Percentiles rank a stretch among this genome's conserved stretches.
These are phyloP conservation scores for Dioscorea dumetorum DNA, from an alignment of 106 monocot genomes.

Conservation along the genomic window DNA sequence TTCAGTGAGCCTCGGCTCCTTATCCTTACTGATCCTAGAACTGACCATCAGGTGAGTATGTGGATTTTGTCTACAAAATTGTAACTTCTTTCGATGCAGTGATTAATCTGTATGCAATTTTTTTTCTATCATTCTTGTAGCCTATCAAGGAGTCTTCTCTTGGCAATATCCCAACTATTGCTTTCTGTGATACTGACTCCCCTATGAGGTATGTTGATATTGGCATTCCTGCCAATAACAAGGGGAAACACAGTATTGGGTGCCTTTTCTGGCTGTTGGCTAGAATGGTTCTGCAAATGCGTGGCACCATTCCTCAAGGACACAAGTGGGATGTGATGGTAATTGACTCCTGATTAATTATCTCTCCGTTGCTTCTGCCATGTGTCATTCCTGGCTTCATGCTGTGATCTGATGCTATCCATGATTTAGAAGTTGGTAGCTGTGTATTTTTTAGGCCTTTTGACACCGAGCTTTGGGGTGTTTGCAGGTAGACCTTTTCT, in stretches of 20 bases:
- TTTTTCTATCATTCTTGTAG: constrained; percentile 10
- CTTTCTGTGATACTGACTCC: constrained; percentile 69
- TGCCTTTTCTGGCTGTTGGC: constrained; percentile 62
- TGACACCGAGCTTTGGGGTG: neutral
- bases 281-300: constrained; percentile 67
- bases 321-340: constrained; percentile 73
- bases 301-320: constrained; percentile 49
- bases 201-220: constrained; percentile 78
- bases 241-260: constrained; percentile 52
- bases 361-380: neutral
- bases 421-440: no score
- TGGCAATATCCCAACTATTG: constrained; percentile 69
- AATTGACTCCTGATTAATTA: neutral
- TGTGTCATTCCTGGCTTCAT: no score
- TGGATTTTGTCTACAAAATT: neutral
- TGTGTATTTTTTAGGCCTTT: neutral
- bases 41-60: constrained; percentile 45
- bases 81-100: neutral
- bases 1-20: constrained; percentile 39
- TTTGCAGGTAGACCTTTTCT: constrained; percentile 75
- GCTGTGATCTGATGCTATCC: no score
- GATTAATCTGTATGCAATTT: no score
- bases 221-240: constrained; percentile 73
- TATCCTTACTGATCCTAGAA: constrained; percentile 47
- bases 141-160: constrained; percentile 70